These are phyloP conservation scores for Penicillium sp. DNA, from an alignment of 2,329 filamentous ascomycete genomes.

Conservation along the genomic window DNA sequence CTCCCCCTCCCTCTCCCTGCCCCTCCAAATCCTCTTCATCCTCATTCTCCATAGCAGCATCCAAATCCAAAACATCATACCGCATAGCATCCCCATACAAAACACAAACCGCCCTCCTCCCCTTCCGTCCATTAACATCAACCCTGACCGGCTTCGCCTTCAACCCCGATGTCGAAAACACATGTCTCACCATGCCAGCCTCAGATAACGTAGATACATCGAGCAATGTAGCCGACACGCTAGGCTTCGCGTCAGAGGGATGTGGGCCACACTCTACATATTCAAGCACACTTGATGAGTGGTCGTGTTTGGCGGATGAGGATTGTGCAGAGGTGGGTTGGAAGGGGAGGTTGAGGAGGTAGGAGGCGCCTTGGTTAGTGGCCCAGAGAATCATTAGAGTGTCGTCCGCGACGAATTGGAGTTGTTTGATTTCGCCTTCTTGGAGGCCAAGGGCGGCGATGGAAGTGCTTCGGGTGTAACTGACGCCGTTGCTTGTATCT, in stretches of 20 bases:
- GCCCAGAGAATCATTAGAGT: conserved; percentile 60
- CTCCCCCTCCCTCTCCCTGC: not conserved
- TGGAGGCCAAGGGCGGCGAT: conserved; percentile 35
- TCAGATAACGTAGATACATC: conserved; percentile 23
- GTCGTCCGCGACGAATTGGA: conserved; percentile 67
- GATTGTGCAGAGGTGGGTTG: conserved; percentile 14
- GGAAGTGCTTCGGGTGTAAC: conserved; percentile 39
- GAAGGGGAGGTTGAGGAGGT: conserved; percentile 38
- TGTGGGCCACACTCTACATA: conserved; percentile 20
- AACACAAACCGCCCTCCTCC: conserved; percentile 54
- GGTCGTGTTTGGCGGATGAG: conserved; percentile 6
- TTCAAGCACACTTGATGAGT: conserved; percentile 8
- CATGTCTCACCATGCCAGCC: conserved; percentile 42
- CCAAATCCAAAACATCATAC: conserved; percentile 59
- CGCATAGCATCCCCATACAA: conserved; percentile 54
- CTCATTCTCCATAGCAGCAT: conserved; percentile 38
- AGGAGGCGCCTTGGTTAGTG: conserved; percentile 1
- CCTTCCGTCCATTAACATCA: conserved; percentile 57
- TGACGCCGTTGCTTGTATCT: conserved; percentile 60
- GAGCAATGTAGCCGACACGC: conserved; percentile 10
- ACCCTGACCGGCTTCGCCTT: conserved; percentile 51
- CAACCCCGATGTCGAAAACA: conserved; percentile 44
- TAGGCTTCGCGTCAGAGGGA: conserved; percentile 13
- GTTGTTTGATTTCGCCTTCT: conserved; percentile 51
- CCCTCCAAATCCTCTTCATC: conserved; percentile 1